Evolutionary conservation across 2,329 filamentous ascomycete genomes (phyloP).

Genomic region (Aspergillus neoniger): DNA sequence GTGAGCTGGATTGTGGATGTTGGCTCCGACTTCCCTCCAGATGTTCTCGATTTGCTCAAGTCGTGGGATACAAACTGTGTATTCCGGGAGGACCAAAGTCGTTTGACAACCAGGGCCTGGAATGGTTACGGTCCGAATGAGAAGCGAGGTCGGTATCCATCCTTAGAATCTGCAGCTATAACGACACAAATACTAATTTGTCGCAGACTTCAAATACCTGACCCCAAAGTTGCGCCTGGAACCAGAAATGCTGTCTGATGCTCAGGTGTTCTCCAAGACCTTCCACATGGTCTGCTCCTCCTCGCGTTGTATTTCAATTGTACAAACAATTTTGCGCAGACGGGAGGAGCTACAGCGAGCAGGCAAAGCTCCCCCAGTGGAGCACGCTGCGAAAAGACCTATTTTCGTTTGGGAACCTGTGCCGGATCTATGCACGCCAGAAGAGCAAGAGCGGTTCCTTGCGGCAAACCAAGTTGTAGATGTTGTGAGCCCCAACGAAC

Average conservation of each 20-base stretch:
- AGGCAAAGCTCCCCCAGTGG: constrained; percentile 28
- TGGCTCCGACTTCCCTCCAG: constrained; percentile 79
- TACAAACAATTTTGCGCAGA: constrained; percentile 65
- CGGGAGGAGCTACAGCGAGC: constrained; percentile 42
- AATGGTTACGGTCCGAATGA: constrained; percentile 79
- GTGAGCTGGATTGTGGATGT: constrained; percentile 91
- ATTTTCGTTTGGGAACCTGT: constrained; percentile 95
- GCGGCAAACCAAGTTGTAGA: constrained; percentile 58
- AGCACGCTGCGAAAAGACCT: constrained; percentile 55
- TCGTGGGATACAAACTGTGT: constrained; percentile 76
- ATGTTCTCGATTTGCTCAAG: constrained; percentile 64
- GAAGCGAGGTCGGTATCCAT: constrained; percentile 54
- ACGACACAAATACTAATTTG: constrained; percentile 6
- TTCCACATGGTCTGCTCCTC: constrained; percentile 90
- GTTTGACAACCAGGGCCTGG: constrained; percentile 86
- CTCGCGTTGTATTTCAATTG: constrained; percentile 71
- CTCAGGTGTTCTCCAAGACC: constrained; percentile 69
- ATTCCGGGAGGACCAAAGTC: constrained; percentile 64
- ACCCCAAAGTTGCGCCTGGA: constrained; percentile 84
- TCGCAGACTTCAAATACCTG: constrained; percentile 76
- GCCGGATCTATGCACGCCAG: constrained; percentile 78
- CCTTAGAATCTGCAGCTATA: not conserved
- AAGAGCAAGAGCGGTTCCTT: constrained; percentile 57
- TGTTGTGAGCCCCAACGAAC: constrained; percentile 76
- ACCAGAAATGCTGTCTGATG: constrained; percentile 66